Conservation (phyloP, 192 early-diverging fungal genomes). For the Rhizophlyctis rosea region DNA sequence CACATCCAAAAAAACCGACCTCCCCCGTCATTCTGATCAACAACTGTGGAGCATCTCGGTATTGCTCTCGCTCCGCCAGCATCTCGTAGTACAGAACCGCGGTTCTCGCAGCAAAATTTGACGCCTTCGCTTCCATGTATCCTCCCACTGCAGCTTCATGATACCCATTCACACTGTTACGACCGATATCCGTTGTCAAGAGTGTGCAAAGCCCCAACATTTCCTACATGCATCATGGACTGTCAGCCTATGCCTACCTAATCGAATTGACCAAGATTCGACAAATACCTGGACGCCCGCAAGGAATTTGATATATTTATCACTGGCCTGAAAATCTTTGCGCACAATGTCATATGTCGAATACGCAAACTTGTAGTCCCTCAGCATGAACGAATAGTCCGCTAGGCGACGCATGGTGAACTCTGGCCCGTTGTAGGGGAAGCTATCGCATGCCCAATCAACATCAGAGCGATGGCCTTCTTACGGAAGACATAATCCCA, state of each 20-base stretch:
- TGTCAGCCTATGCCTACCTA: too few relatives aligned
- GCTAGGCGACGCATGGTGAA: slow-evolving; percentile 88
- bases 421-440: slow-evolving; percentile 72
- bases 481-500: background rate
- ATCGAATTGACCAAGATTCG: too few relatives aligned
- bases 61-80: slow-evolving; percentile 66
- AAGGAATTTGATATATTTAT: slow-evolving; percentile 40
- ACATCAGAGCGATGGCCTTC: background rate
- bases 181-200: slow-evolving; percentile 41
- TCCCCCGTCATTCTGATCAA: slow-evolving; percentile 69
- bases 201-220: slow-evolving; percentile 86
- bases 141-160: slow-evolving; percentile 57
- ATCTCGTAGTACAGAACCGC: slow-evolving; percentile 81
- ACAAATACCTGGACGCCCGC: slow-evolving; percentile 39
- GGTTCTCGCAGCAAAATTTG: slow-evolving; percentile 67
- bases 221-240: slow-evolving; percentile 42
- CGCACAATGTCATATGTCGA: slow-evolving; percentile 86
- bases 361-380: slow-evolving; percentile 87
- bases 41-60: slow-evolving; percentile 61
- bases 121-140: slow-evolving; percentile 57
- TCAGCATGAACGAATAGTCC: slow-evolving; percentile 96
- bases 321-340: slow-evolving; percentile 75
- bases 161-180: slow-evolving; percentile 12
- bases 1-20: too few relatives aligned
- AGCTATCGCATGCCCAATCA: slow-evolving; percentile 20